These are phyloP conservation scores for Mycena alexandri DNA, from an alignment of 768 basidiomycete species.

Conservation along the genomic window DNA sequence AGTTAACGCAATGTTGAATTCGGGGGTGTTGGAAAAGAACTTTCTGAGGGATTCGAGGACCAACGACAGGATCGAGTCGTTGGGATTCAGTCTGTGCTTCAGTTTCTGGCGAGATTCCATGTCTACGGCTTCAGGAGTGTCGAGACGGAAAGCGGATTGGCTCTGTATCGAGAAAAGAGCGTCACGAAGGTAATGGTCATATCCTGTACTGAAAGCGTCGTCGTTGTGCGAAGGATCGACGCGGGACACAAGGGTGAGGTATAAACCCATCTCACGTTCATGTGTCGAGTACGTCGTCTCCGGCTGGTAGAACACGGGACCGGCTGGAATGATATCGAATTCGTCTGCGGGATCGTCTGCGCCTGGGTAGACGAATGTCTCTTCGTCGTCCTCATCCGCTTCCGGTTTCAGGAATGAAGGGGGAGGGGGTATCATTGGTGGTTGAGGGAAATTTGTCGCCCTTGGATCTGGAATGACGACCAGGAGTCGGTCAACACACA, in stretches of 20 bases:
- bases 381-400: constrained; percentile 64
- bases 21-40: constrained; percentile 90
- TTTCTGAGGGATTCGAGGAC: constrained; percentile 77
- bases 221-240: constrained; percentile 77
- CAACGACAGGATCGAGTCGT: constrained; percentile 79
- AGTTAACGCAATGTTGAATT: constrained; percentile 90
- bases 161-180: constrained; percentile 76
- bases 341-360: constrained; percentile 45
- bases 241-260: constrained; percentile 82
- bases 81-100: constrained; percentile 84
- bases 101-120: constrained; percentile 55
- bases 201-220: constrained; percentile 86
- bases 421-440: constrained; percentile 52
- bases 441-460: constrained; percentile 83
- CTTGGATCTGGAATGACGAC: constrained; percentile 75
- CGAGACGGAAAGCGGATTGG: constrained; percentile 69
- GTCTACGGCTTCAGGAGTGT: constrained; percentile 54
- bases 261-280: constrained; percentile 86
- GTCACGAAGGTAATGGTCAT: constrained; percentile 86
- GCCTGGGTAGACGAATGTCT: constrained; percentile 59
- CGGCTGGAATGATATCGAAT: constrained; percentile 35
- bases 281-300: constrained; percentile 84
- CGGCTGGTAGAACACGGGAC: constrained; percentile 68
- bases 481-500: constrained; percentile 77
- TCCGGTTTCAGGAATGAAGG: constrained; percentile 39